A percentile compares a stretch with the other conserved stretches of the same genome.
phyloP scores from a whole-genome alignment of 2,329 filamentous ascomycete genomes.

The Sclerotinia minor region DNA sequence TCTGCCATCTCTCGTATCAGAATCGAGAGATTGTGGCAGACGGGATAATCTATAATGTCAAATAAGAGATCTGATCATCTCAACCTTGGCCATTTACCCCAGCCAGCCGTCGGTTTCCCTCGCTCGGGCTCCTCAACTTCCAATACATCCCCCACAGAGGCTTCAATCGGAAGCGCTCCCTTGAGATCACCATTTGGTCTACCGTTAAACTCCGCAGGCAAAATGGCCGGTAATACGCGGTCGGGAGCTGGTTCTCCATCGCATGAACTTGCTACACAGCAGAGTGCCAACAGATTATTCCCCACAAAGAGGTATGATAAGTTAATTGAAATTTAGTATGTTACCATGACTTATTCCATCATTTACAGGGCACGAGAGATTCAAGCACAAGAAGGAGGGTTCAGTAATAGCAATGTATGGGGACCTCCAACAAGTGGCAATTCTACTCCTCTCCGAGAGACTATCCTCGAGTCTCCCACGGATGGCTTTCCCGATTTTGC shows the following conservation, averaged over 20 bases:
- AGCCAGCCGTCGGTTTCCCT: constrained; percentile 38
- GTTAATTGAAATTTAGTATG: not conserved
- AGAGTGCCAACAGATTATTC: constrained; percentile 67
- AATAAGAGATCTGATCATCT: constrained; percentile 83
- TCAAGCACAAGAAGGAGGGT: constrained; percentile 82
- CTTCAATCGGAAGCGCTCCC: constrained; percentile 57
- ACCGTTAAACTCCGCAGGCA: constrained; percentile 58
- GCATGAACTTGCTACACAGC: constrained; percentile 65
- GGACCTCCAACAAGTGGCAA: constrained; percentile 95
- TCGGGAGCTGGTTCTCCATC: constrained; percentile 95
- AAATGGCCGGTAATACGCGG: constrained; percentile 63
- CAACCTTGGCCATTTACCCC: constrained; percentile 75
- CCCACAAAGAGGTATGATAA: constrained; percentile 84
- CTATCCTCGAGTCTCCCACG: constrained; percentile 93
- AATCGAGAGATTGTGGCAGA: constrained; percentile 37
- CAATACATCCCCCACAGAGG: constrained; percentile 78
- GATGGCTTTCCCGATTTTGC: constrained; percentile 94
- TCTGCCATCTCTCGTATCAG: constrained; percentile 38
- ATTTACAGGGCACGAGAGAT: constrained; percentile 81
- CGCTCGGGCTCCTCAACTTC: constrained; percentile 74
- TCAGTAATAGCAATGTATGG: constrained; percentile 73
- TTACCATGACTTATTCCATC: constrained; percentile 21
- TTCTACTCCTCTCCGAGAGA: constrained; percentile 93
- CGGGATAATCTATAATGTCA: constrained; percentile 83
- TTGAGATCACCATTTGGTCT: constrained; percentile 73